These are phyloP conservation scores for Pythium volutum DNA, from an alignment of 352 stramenopile species.

Conservation along the genomic window DNA sequence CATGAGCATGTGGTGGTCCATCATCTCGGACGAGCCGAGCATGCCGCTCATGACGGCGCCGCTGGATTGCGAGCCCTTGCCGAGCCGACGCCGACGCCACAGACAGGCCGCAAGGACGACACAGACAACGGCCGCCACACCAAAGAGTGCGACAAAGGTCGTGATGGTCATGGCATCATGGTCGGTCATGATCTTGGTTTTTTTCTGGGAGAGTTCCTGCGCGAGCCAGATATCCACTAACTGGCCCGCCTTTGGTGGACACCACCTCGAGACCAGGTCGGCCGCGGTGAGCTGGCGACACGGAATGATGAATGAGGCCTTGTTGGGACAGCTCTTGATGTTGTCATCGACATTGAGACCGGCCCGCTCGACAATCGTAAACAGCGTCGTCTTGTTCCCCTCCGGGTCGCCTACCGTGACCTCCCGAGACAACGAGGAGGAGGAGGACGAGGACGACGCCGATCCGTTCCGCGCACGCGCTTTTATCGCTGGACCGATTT, in stretches of 20 bases:
- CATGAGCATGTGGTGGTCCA: constrained; percentile 16
- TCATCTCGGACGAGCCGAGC: background rate
- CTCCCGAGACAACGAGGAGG: background rate
- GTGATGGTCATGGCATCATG: constrained; percentile 2
- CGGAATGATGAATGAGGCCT: constrained; percentile 26
- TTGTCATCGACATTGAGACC: constrained; percentile 14
- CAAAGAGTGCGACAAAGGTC: constrained; percentile 15
- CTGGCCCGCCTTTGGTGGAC: constrained; percentile 1
- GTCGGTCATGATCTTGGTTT: background rate
- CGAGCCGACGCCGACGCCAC: background rate
- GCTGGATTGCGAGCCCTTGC: constrained; percentile 2
- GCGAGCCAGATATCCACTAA: constrained; percentile 25
- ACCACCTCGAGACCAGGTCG: constrained; percentile 12
- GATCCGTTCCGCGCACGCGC: background rate
- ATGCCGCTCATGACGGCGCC: background rate
- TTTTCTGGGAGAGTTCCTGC: constrained; percentile 1
- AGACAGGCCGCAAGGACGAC: background rate
- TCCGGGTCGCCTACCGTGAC: background rate
- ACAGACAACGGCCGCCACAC: background rate
- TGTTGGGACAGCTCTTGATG: constrained; percentile 18
- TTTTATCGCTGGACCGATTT: background rate
- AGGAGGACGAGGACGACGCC: background rate
- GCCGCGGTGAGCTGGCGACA: constrained; percentile 11
- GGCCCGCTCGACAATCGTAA: constrained; percentile 20
- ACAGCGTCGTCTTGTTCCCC: constrained; percentile 7